phyloP scores from a whole-genome alignment of 2,329 filamentous ascomycete species.

The Beauveria sp. region DNA sequence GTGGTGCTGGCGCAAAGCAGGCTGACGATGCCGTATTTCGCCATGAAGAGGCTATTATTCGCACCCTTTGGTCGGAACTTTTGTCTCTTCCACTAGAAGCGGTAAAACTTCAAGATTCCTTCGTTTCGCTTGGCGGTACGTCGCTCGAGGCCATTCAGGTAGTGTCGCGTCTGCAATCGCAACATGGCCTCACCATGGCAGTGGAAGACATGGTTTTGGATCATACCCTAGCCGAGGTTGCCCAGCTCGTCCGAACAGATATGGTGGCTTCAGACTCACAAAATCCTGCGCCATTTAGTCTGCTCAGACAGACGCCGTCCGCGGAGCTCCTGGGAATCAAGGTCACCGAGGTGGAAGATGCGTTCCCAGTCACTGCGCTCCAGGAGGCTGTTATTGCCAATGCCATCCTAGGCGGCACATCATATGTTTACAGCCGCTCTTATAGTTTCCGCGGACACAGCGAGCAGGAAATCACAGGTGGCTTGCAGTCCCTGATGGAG shows the following conservation, averaged over 20 bases:
- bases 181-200: not conserved
- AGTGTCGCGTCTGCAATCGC: not conserved
- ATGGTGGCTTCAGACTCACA: not conserved
- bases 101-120: not conserved
- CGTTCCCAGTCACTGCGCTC: not conserved
- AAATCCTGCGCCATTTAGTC: not conserved
- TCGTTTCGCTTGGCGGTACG: not conserved
- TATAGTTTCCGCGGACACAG: not conserved
- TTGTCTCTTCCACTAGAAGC: not conserved
- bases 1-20: not conserved
- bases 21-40: not conserved
- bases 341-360: not conserved
- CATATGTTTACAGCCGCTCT: not conserved
- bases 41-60: not conserved
- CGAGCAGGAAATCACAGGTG: not conserved
- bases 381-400: not conserved
- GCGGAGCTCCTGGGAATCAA: not conserved
- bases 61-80: not conserved
- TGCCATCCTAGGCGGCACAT: not conserved
- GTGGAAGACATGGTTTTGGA: not conserved
- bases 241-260: not conserved
- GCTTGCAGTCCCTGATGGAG: not conserved
- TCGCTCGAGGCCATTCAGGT: not conserved
- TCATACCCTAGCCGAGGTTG: not conserved
- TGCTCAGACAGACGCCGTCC: not conserved